Evolutionary conservation across 2,329 filamentous ascomycete genomes (phyloP).

Genomic region (Xylariales sp.): DNA sequence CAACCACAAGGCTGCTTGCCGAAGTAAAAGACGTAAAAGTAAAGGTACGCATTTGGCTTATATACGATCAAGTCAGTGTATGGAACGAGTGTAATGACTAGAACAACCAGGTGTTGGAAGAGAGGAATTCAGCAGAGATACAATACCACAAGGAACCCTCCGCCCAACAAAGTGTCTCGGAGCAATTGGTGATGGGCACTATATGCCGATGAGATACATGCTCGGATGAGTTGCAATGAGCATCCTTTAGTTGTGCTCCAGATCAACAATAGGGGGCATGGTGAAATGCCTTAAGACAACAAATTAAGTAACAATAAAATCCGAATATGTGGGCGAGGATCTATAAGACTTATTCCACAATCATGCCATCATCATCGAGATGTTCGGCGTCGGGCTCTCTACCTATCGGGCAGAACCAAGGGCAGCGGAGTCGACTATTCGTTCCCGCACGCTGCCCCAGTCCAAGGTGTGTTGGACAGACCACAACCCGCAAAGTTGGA

Average conservation of each 20-base stretch:
- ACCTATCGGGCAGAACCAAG: neutral
- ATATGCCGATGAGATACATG: conserved; percentile 2
- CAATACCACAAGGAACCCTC: neutral
- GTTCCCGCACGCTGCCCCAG: conserved; percentile 4
- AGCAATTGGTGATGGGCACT: neutral
- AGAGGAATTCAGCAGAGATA: neutral
- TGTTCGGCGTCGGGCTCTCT: neutral
- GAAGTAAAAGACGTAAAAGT: conserved; percentile 13
- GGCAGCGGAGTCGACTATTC: conserved; percentile 1
- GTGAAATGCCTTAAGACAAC: conserved; percentile 4
- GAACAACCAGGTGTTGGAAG: neutral
- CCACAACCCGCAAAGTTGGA: conserved; percentile 4
- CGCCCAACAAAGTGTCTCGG: neutral
- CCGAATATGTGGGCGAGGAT: neutral
- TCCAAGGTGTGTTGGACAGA: conserved; percentile 3
- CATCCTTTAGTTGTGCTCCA: neutral
- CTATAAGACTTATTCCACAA: neutral
- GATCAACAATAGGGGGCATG: conserved; percentile 2
- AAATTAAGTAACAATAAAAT: too few relatives aligned
- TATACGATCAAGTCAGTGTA: conserved; percentile 12
- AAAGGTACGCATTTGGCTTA: conserved; percentile 10
- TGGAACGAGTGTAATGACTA: conserved; percentile 10
- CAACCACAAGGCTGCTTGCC: conserved; percentile 13
- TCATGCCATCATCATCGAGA: conserved; percentile 2
- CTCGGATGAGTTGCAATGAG: neutral